Conservation (phyloP, 2,329 filamentous ascomycete species). For the Cercospora brassicicola region DNA sequence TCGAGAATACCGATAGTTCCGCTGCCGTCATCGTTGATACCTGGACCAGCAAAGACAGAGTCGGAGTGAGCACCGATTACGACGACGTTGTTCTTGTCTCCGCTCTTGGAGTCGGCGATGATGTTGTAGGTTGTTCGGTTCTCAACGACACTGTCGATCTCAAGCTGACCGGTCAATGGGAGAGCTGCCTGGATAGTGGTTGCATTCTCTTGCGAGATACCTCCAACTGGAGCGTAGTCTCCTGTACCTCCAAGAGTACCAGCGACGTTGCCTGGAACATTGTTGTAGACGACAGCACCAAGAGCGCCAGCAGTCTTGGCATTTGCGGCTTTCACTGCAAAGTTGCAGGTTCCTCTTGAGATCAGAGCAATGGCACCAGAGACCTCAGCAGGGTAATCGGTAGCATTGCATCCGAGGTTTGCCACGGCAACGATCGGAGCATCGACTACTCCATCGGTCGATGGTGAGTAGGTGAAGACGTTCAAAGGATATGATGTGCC, state of each 20-base stretch:
- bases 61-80: slow-evolving; percentile 63
- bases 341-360: slow-evolving; percentile 67
- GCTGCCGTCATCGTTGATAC: slow-evolving; percentile 77
- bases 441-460: slow-evolving; percentile 57
- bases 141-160: slow-evolving; percentile 49
- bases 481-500: slow-evolving; percentile 61
- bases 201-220: slow-evolving; percentile 62
- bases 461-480: slow-evolving; percentile 59
- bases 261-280: slow-evolving; percentile 53
- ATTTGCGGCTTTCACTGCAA: slow-evolving; percentile 67
- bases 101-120: slow-evolving; percentile 59
- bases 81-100: slow-evolving; percentile 60
- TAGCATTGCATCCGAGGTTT: slow-evolving; percentile 62
- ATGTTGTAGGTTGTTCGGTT: slow-evolving; percentile 57
- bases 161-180: slow-evolving; percentile 42
- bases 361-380: slow-evolving; percentile 69
- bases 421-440: slow-evolving; percentile 59
- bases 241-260: slow-evolving; percentile 68
- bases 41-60: slow-evolving; percentile 61
- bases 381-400: slow-evolving; percentile 63
- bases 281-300: slow-evolving; percentile 74
- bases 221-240: slow-evolving; percentile 66
- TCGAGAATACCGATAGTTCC: slow-evolving; percentile 63
- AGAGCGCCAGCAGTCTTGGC: slow-evolving; percentile 69
- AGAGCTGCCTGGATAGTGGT: slow-evolving; percentile 57